These are phyloP conservation scores for Saksenaea oblongispora DNA, from an alignment of 371 early-diverging fungal species.

Conservation along the genomic window DNA sequence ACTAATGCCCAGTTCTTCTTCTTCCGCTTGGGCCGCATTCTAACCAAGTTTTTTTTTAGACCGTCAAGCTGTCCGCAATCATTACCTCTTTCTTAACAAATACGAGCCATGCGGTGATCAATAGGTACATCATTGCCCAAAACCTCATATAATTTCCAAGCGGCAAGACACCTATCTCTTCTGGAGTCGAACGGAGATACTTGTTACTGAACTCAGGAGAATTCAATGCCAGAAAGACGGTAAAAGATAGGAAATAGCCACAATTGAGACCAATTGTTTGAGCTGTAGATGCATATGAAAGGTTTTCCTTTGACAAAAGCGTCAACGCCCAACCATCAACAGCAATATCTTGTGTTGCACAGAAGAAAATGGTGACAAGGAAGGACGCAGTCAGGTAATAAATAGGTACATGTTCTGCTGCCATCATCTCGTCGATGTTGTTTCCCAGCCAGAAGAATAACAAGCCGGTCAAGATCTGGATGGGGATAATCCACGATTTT, in stretches of 20 bases:
- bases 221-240: conserved; percentile 94
- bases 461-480: conserved; percentile 80
- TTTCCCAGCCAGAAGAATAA: conserved; percentile 79
- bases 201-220: conserved; percentile 94
- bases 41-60: background rate
- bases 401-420: conserved; percentile 62
- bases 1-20: conserved; percentile 55
- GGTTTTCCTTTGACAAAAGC: conserved; percentile 83
- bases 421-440: conserved; percentile 76
- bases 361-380: conserved; percentile 82
- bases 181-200: conserved; percentile 76
- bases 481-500: conserved; percentile 98
- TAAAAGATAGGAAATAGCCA: conserved; percentile 95
- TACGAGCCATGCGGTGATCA: conserved; percentile 82
- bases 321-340: conserved; percentile 98
- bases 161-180: conserved; percentile 73
- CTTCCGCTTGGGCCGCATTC: conserved; percentile 26
- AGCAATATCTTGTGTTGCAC: conserved; percentile 98
- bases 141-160: conserved; percentile 88
- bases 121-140: conserved; percentile 88
- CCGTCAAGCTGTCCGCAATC: background rate
- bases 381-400: conserved; percentile 71
- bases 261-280: conserved; percentile 96
- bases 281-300: conserved; percentile 90
- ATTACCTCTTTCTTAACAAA: conserved; percentile 76